Conservation (phyloP, 352 stramenopile genomes). For the Globisporangium emineosum region DNA sequence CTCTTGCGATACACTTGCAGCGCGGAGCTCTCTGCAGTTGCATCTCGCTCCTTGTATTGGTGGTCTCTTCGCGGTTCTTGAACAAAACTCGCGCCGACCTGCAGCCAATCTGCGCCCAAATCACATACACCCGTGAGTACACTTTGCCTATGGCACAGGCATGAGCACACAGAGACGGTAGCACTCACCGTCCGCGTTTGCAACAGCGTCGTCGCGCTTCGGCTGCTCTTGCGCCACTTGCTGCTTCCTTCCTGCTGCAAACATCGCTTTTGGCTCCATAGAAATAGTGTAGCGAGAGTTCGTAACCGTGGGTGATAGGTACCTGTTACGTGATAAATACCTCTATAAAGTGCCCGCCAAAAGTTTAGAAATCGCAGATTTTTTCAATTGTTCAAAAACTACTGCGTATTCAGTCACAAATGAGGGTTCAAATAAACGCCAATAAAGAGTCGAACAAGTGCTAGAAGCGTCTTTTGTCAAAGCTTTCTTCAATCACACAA, state of each 20-base stretch:
- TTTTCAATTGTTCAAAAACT: too few relatives aligned
- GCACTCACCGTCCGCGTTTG: not conserved
- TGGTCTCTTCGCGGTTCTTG: not conserved
- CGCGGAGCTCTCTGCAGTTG: slow-evolving; percentile 4
- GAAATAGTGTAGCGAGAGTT: too few relatives aligned
- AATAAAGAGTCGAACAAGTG: too few relatives aligned
- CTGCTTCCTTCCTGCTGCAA: slow-evolving; percentile 2
- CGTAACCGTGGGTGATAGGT: too few relatives aligned
- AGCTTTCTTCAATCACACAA: too few relatives aligned
- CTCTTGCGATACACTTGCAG: slow-evolving; percentile 16
- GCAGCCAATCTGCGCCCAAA: slow-evolving; percentile 7
- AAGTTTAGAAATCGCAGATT: too few relatives aligned
- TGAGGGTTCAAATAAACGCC: too few relatives aligned
- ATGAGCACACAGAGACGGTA: not conserved
- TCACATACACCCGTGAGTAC: not conserved
- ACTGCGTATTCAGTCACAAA: too few relatives aligned
- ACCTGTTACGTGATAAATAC: too few relatives aligned
- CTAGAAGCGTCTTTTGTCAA: too few relatives aligned
- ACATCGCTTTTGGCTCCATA: not conserved
- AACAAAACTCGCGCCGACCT: slow-evolving; percentile 15
- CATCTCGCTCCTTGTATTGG: not conserved
- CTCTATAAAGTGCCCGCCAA: too few relatives aligned
- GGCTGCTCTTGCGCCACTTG: not conserved
- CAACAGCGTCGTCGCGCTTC: not conserved
- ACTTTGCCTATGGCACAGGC: not conserved